phyloP scores from a whole-genome alignment of 164 flowering plant species.

The Tetracentron sinense region DNA sequence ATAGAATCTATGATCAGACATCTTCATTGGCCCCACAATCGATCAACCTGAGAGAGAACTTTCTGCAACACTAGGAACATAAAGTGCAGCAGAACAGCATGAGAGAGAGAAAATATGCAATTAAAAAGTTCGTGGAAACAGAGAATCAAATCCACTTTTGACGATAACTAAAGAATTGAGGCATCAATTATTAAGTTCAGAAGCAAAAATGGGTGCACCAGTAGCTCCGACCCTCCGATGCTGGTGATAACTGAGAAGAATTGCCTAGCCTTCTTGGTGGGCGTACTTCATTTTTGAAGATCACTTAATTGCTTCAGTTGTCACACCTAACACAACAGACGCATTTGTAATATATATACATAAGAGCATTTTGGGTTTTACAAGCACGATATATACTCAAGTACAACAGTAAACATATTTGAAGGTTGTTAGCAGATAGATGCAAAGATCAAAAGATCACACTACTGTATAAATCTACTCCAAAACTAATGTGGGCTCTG shows the following conservation, averaged over 20 bases:
- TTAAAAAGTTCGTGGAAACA: not conserved
- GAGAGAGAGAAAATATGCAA: not conserved
- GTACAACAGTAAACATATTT: not conserved
- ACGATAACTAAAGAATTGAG: constrained; percentile 8
- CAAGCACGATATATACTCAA: not conserved
- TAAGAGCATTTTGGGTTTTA: not conserved
- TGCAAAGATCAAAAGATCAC: not conserved
- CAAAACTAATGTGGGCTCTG: not conserved
- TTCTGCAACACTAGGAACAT: constrained; percentile 2
- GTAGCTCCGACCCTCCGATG: constrained; percentile 9
- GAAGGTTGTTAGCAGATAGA: not conserved
- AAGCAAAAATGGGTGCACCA: constrained; percentile 14
- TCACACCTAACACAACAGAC: constrained; percentile 4
- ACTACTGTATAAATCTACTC: not conserved
- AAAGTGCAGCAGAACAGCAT: not conserved
- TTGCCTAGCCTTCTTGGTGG: not conserved
- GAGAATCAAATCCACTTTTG: not conserved
- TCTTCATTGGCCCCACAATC: constrained; percentile 7
- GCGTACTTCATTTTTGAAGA: constrained; percentile 1
- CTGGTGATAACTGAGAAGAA: not conserved
- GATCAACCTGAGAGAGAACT: not conserved
- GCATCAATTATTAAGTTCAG: not conserved
- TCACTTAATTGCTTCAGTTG: constrained; percentile 4
- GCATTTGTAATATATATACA: not conserved
- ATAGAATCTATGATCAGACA: too few species aligned